phyloP scores from a whole-genome alignment of 164 flowering plant genomes.

The Aristolochia californica region DNA sequence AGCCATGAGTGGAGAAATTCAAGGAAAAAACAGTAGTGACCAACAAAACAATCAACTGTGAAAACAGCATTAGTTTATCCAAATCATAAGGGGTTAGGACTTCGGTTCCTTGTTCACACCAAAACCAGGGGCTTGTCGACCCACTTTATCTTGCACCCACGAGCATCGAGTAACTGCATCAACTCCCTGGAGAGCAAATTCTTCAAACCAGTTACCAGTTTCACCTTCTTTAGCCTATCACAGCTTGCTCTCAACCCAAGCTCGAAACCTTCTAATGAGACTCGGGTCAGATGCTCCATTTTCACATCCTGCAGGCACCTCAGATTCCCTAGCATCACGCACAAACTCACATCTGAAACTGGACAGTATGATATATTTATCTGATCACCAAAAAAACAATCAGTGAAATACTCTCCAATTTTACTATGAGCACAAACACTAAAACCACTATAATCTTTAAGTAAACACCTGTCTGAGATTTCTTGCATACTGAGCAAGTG shows the following conservation, averaged over 20 bases:
- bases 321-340: slow-evolving; percentile 43
- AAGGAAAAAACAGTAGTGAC: no score
- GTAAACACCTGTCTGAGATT: slow-evolving; percentile 56
- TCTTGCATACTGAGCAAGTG: slow-evolving; percentile 37
- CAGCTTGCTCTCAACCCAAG: slow-evolving; percentile 45
- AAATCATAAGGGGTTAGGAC: no score
- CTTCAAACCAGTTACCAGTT: slow-evolving; percentile 30
- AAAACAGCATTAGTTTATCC: no score
- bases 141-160: slow-evolving; percentile 60
- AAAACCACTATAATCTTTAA: not conserved
- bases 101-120: not conserved
- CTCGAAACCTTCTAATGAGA: slow-evolving; percentile 48
- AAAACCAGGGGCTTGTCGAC: slow-evolving; percentile 17
- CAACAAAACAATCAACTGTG: no score
- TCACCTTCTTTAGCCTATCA: slow-evolving; percentile 53
- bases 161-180: slow-evolving; percentile 28
- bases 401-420: not conserved
- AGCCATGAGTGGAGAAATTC: no score
- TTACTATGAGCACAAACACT: not conserved
- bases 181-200: slow-evolving; percentile 38
- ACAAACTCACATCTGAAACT: slow-evolving; percentile 40
- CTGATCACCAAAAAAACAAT: slow-evolving; percentile 22
- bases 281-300: slow-evolving; percentile 38
- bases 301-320: slow-evolving; percentile 62
- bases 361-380: slow-evolving; percentile 50